These are phyloP conservation scores for Paramarasmius palmivorus DNA, from an alignment of 1,284 basidiomycete genomes.

Conservation along the genomic window DNA sequence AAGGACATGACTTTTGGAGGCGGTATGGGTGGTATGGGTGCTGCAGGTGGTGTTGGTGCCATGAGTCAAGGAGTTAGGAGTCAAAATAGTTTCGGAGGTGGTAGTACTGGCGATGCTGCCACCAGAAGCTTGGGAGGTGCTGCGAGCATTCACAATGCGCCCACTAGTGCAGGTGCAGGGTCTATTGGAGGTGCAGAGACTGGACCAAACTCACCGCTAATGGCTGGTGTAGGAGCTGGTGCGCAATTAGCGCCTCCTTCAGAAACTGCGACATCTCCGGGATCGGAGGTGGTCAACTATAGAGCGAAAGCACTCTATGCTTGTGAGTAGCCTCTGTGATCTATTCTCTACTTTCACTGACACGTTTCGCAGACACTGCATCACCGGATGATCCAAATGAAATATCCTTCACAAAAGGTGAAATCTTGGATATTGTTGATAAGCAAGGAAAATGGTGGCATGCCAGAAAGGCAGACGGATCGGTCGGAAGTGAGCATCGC, in stretches of 20 bases:
- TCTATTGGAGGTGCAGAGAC: constrained; percentile 48
- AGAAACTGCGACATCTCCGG: constrained; percentile 23
- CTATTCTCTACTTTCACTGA: constrained; percentile 17
- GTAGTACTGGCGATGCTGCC: constrained; percentile 48
- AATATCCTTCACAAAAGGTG: constrained; percentile 92
- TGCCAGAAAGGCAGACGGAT: constrained; percentile 82
- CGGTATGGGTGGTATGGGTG: constrained; percentile 19
- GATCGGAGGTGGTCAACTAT: constrained; percentile 56
- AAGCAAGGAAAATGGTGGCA: constrained; percentile 97
- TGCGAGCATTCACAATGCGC: constrained; percentile 46
- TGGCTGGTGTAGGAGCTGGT: constrained; percentile 61
- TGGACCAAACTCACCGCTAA: constrained; percentile 62
- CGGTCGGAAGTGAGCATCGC: constrained; percentile 72
- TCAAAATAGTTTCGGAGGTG: constrained; percentile 63
- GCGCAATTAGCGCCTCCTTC: constrained; percentile 27
- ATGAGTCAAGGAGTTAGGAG: constrained; percentile 48
- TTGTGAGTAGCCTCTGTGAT: constrained; percentile 54
- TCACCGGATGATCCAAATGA: constrained; percentile 95
- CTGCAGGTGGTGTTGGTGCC: constrained; percentile 35
- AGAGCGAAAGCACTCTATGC: constrained; percentile 88
- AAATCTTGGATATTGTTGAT: constrained; percentile 92
- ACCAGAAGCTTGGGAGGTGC: constrained; percentile 43
- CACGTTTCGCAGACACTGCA: constrained; percentile 69
- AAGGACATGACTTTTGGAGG: constrained; percentile 51
- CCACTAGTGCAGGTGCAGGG: constrained; percentile 32